Evolutionary conservation across 1,284 basidiomycete species (phyloP), one percentile per base, ranked within the genome.

Genomic region (Ustanciosporium gigantosporum): DNA sequence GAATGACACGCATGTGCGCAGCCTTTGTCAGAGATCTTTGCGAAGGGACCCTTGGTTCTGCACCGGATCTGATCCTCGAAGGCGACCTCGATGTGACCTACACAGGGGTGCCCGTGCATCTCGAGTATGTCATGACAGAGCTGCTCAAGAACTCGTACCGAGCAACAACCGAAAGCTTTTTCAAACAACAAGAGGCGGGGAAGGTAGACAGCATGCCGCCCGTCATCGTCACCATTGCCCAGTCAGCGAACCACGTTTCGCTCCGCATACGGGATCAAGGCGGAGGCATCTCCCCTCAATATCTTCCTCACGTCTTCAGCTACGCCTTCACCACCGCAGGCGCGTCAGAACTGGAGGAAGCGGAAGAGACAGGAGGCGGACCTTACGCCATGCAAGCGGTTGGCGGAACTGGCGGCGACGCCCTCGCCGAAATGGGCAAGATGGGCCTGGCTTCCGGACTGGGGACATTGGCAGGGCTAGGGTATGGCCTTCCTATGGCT

Each of bases 21-120:
- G 85, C 85, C 15, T 91, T 88, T 72, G 91, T 93, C 21, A 81
- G 82, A 29, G 88, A 90, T 50, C 81, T 93, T 8, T 92, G 89
- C 74, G 88, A 91, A 66, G 88, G 87, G n/a, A 90, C 89, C 0
- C 83, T 91, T 6, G 90, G 91, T 8, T 81, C 83, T 2, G 83
- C 84, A 35, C 91, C 90, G 0, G 60, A 68, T 37, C 55, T 58
- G 34, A 45, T 50, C 35, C 36, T 70, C 31, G 48, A 65, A 34
- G 59, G 60, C 27, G 76, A 52, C 58, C 56, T 52, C 23, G 29
- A 52, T 19, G 62, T 47, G 9, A 67, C 62, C 19, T 70, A 52
- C 70, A 90, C 89, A 14, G 91, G 90, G 69, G 85, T 92, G 21
- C 89, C 90, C 3, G 87, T 90, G 0, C 91, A 94, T 73, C 82